Evolutionary conservation across 768 basidiomycete species (phyloP).

Genomic region (Russula lepida): DNA sequence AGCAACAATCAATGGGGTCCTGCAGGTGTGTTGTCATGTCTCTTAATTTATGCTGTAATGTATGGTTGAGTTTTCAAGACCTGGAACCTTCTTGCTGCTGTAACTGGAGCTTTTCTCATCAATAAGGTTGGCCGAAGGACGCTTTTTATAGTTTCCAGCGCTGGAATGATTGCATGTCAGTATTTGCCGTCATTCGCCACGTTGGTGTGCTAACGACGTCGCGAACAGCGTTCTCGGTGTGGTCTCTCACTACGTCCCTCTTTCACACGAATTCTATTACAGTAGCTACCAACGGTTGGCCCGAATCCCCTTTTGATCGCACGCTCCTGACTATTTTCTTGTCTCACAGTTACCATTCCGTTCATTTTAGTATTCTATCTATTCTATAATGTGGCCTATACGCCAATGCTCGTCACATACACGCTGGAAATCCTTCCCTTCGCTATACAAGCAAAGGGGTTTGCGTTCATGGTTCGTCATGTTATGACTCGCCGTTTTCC

Average conservation of each 20-base stretch:
- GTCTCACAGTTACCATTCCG: slow-evolving; percentile 44
- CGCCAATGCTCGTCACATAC: slow-evolving; percentile 57
- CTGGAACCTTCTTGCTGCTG: slow-evolving; percentile 56
- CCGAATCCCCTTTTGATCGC: neutral
- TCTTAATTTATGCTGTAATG: neutral
- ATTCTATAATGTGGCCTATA: slow-evolving; percentile 65
- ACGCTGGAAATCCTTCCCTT: slow-evolving; percentile 76
- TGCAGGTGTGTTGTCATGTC: slow-evolving; percentile 36
- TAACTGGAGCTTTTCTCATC: slow-evolving; percentile 52
- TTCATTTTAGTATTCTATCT: slow-evolving; percentile 53
- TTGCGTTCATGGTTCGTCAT: slow-evolving; percentile 58
- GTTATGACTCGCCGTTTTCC: slow-evolving; percentile 16
- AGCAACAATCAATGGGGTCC: slow-evolving; percentile 51
- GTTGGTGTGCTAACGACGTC: neutral
- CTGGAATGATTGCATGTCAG: slow-evolving; percentile 50
- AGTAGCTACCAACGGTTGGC: slow-evolving; percentile 30
- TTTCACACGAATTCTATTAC: slow-evolving; percentile 26
- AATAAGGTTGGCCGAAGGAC: slow-evolving; percentile 61
- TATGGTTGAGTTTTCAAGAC: slow-evolving; percentile 31
- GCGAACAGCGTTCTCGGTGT: slow-evolving; percentile 42
- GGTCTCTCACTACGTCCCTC: slow-evolving; percentile 44
- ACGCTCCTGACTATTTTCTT: neutral
- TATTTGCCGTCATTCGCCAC: neutral
- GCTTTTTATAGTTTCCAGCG: slow-evolving; percentile 57
- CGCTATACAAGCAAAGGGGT: slow-evolving; percentile 71